A percentile compares a stretch with the other conserved stretches of the same genome.
These are phyloP conservation scores for Mortierella sp. DNA, from an alignment of 371 early-diverging fungal genomes.

Conservation along the genomic window DNA sequence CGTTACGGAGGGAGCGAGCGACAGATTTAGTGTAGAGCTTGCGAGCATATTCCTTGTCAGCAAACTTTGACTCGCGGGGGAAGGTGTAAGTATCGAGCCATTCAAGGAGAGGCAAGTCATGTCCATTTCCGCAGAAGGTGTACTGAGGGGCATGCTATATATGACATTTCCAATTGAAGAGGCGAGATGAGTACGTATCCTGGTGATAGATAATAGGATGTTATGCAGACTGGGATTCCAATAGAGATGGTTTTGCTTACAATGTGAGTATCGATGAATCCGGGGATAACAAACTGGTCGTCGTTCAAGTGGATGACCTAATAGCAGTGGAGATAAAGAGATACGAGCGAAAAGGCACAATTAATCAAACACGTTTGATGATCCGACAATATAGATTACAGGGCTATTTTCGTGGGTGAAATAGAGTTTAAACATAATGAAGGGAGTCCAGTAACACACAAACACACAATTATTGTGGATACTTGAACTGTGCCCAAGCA, in stretches of 20 bases:
- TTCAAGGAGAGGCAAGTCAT: slow-evolving; percentile 89
- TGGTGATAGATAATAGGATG: no score
- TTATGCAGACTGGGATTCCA: no score
- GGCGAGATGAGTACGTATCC: no score
- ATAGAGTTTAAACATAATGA: slow-evolving; percentile 28
- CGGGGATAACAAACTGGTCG: slow-evolving; percentile 85
- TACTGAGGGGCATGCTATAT: slow-evolving; percentile 93
- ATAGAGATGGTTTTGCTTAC: no score
- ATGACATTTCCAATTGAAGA: no score
- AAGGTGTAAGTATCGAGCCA: slow-evolving; percentile 92
- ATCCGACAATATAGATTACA: not conserved
- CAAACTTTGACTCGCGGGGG: slow-evolving; percentile 83
- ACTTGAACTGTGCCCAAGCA: no score
- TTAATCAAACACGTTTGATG: not conserved
- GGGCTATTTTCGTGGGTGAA: slow-evolving; percentile 28
- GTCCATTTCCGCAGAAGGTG: slow-evolving; percentile 87
- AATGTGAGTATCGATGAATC: slow-evolving; percentile 93
- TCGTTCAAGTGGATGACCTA: slow-evolving; percentile 62
- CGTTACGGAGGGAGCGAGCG: slow-evolving; percentile 74
- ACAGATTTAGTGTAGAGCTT: slow-evolving; percentile 76
- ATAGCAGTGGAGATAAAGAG: not conserved
- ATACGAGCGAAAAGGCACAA: not conserved
- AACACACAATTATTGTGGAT: not conserved
- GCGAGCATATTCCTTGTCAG: slow-evolving; percentile 71
- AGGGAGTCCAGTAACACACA: slow-evolving; percentile 8